Percentiles rank a stretch among this genome's conserved stretches.
These are phyloP conservation scores for Lachnellula occidentalis DNA, from an alignment of 2,329 filamentous ascomycete genomes.

Conservation along the genomic window DNA sequence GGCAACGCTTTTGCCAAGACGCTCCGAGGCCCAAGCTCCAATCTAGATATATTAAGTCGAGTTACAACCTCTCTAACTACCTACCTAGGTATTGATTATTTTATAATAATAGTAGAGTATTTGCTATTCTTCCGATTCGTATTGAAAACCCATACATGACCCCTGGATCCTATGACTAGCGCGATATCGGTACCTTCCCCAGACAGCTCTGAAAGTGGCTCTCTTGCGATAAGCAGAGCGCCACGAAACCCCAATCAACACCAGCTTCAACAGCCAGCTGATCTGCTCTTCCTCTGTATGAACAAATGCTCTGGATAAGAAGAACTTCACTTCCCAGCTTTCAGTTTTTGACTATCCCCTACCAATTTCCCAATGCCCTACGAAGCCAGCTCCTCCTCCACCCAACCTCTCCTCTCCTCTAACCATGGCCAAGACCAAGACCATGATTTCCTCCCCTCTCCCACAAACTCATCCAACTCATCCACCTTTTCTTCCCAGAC, in stretches of 20 bases:
- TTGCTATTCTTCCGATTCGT: no score
- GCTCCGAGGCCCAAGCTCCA: no score
- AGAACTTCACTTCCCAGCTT: neutral
- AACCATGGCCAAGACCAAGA: neutral
- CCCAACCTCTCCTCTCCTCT: conserved; percentile 17
- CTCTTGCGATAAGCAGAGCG: neutral
- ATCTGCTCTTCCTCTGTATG: neutral
- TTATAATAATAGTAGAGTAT: no score
- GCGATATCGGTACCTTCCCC: no score
- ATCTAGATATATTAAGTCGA: neutral
- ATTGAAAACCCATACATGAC: no score
- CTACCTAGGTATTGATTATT: no score
- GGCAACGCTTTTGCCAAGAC: neutral
- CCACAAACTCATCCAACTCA: neutral
- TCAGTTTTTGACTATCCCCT: neutral
- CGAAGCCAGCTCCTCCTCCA: conserved; percentile 4
- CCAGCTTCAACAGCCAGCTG: neutral
- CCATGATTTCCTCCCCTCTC: neutral
- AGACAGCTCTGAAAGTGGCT: neutral
- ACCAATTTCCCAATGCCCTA: conserved; percentile 7
- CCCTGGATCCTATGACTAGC: no score
- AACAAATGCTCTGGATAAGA: no score
- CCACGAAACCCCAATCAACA: neutral
- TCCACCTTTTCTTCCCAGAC: neutral
- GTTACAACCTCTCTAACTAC: no score